Evolutionary conservation across 495 filamentous ascomycete genomes (phyloP).

Genomic region (Wilcoxina mikolae): DNA sequence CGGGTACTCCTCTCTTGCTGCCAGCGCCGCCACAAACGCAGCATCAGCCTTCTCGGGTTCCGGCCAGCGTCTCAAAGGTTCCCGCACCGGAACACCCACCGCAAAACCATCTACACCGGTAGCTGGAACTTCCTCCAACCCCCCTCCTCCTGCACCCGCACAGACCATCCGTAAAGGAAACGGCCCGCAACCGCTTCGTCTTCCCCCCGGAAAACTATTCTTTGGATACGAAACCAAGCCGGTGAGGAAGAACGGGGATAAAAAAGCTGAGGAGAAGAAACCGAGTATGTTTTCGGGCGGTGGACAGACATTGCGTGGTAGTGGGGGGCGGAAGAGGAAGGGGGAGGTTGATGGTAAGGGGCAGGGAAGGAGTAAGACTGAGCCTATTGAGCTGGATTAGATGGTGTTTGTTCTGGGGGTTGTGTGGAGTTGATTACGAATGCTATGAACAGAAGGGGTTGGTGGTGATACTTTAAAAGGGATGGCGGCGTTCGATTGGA

Average conservation of each 20-base stretch:
- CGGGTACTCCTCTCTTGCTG: constrained; percentile 90
- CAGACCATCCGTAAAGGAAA: constrained; percentile 42
- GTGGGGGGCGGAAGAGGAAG: constrained; percentile 29
- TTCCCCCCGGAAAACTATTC: constrained; percentile 82
- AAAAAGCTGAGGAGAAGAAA: constrained; percentile 45
- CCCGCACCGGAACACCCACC: constrained; percentile 62
- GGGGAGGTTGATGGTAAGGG: constrained; percentile 14
- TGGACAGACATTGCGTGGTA: constrained; percentile 69
- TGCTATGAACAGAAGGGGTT: no score
- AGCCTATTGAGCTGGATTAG: constrained; percentile 25
- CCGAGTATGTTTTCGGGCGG: constrained; percentile 72
- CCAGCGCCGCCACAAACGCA: constrained; percentile 51
- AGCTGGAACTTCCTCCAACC: constrained; percentile 50
- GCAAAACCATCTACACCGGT: constrained; percentile 71
- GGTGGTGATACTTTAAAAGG: no score
- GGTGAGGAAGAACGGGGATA: constrained; percentile 62
- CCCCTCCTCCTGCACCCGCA: constrained; percentile 33
- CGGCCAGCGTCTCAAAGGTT: constrained; percentile 64
- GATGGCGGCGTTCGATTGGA: no score
- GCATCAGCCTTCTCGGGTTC: constrained; percentile 60
- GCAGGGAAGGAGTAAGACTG: constrained; percentile 10
- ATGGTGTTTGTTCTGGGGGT: background rate
- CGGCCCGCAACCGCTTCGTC: constrained; percentile 70
- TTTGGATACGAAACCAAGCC: constrained; percentile 90
- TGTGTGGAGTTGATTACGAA: no score